These are phyloP conservation scores for Adansonia digitata DNA, from an alignment of 345 rosid genomes.

Conservation along the genomic window DNA sequence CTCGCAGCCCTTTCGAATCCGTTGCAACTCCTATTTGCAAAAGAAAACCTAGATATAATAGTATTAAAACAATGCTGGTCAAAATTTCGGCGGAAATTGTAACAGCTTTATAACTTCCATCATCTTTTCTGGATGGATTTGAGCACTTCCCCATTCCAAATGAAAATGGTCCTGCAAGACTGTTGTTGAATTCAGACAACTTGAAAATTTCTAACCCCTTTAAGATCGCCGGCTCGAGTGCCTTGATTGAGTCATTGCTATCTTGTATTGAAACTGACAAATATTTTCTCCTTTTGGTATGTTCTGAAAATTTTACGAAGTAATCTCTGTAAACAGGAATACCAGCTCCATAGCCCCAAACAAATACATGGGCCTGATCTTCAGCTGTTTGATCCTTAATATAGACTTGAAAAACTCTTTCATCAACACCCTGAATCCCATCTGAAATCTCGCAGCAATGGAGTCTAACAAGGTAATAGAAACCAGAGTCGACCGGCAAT, in stretches of 20 bases:
- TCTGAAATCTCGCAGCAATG: conserved; percentile 65
- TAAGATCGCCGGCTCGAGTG: conserved; percentile 28
- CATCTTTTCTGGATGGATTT: conserved; percentile 23
- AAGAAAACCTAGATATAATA: conserved; percentile 26
- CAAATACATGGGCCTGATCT: conserved; percentile 17
- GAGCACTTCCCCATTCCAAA: conserved; percentile 21
- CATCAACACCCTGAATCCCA: conserved; percentile 29
- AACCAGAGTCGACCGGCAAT: conserved; percentile 59
- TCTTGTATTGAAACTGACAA: conserved; percentile 26
- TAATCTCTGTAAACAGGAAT: conserved; percentile 29
- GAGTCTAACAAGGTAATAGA: conserved; percentile 58
- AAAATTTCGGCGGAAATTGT: conserved; percentile 3
- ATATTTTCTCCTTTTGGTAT: conserved; percentile 7
- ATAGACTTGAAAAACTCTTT: conserved; percentile 56
- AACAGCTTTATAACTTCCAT: conserved; percentile 36
- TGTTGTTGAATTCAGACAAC: conserved; percentile 35
- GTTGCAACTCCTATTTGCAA: not conserved
- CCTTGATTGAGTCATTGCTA: not conserved
- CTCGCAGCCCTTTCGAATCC: conserved; percentile 28
- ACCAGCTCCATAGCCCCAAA: conserved; percentile 20
- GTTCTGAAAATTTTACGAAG: not conserved
- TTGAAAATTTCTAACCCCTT: conserved; percentile 79
- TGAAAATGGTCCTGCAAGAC: conserved; percentile 51
- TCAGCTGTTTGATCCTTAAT: conserved; percentile 58
- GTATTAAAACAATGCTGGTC: conserved; percentile 20